Percentiles rank a stretch among this genome's conserved stretches.
These are phyloP conservation scores for Plenodomus lindquistii DNA, from an alignment of 2,329 filamentous ascomycete genomes.

Conservation along the genomic window DNA sequence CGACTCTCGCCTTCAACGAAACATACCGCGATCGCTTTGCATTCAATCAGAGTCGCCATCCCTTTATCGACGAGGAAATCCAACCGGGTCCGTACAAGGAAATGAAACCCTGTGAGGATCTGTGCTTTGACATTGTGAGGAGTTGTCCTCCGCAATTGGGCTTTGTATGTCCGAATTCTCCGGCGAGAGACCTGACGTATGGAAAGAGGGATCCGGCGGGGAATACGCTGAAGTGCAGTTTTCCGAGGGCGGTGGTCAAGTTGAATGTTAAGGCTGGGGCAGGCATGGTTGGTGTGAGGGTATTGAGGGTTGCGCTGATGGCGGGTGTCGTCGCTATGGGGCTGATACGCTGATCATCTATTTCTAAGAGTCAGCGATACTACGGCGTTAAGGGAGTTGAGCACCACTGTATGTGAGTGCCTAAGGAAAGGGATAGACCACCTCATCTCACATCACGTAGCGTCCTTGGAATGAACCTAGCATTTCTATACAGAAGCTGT, in stretches of 20 bases:
- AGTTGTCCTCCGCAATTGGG: slow-evolving; percentile 77
- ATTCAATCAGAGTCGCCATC: slow-evolving; percentile 67
- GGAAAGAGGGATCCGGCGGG: slow-evolving; percentile 21
- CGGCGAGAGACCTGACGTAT: slow-evolving; percentile 25
- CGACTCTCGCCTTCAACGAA: slow-evolving; percentile 26
- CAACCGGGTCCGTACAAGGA: slow-evolving; percentile 91
- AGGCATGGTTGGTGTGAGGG: not conserved
- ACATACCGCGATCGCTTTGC: slow-evolving; percentile 39
- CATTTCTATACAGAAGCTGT: too few relatives aligned
- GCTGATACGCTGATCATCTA: too few relatives aligned
- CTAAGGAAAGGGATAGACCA: too few relatives aligned
- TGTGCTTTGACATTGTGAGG: slow-evolving; percentile 85
- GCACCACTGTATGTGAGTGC: too few relatives aligned
- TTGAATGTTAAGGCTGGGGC: slow-evolving; percentile 26
- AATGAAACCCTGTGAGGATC: slow-evolving; percentile 81
- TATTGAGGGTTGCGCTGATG: not conserved
- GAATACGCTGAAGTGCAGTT: slow-evolving; percentile 43
- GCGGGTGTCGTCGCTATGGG: too few relatives aligned
- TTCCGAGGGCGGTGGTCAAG: slow-evolving; percentile 47
- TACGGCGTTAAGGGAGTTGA: too few relatives aligned
- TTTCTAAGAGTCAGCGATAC: too few relatives aligned
- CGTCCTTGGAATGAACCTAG: too few relatives aligned
- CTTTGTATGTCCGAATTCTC: slow-evolving; percentile 70
- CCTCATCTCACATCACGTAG: too few relatives aligned
- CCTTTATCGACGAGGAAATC: slow-evolving; percentile 71